Base-by-base conservation (phyloP, 768 basidiomycete species). In the Lyophyllum decastes region DNA sequence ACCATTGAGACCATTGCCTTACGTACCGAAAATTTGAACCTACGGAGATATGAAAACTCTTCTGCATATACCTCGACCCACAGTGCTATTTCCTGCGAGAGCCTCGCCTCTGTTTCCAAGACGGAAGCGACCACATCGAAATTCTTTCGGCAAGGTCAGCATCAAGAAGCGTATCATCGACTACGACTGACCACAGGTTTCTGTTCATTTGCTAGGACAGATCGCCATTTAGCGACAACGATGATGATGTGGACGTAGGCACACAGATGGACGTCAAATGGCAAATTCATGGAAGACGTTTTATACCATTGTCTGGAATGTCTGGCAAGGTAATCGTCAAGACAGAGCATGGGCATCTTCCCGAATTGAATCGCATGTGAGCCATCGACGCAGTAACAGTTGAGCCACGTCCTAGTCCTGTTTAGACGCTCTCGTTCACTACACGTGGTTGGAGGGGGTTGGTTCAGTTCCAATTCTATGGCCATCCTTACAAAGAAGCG, bases 301-400 rank as follows among this genome's bases (percentile, higher is more conserved):
- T 68, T 75, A 61, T 82, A 87, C 85, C 78, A 85, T 46, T 73
- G 61, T 50, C 72, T 69, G 16, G 80, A 79, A 54, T 78, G 76
- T 9, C 82, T 76, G 34, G 87, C 85, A 41, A 83, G 62, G 49
- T 76, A 80, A 67, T 90, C 86, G 64, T 90, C 86, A 30, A 85
- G 76, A 38, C 73, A 74, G 16, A 90, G 75, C 74, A 87, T 86
- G 45, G 85, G 83, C 44, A 86, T 81, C 64, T 90, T 91, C 11
- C 89, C 90, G 64, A 87, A 87, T 66, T 91, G 84, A 45, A 86
- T 85, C n/a, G 87, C 84, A 64, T 87, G 80, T 33, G 87, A 89
- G 6, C 85, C 84, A 66, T 93, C 91, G 54, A 88, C 82, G 61
- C 87, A 86, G 67, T 84, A 89, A 68, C 87, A 90, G 65, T 85